Evolutionary conservation across 2,329 filamentous ascomycete species (phyloP), one percentile per base, ranked within the genome.

Genomic region (Phialophora tarda): DNA sequence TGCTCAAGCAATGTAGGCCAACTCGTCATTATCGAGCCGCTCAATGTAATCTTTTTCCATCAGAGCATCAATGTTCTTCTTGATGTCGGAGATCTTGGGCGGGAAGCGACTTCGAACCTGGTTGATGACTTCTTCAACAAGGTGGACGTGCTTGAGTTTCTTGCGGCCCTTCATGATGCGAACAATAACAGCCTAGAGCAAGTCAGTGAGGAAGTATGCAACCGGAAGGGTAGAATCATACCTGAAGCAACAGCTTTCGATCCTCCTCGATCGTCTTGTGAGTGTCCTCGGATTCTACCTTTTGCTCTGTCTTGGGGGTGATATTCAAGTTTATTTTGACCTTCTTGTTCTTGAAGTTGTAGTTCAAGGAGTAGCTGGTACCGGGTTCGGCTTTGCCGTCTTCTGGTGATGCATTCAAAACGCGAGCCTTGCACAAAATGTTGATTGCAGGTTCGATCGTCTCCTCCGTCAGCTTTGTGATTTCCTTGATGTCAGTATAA

Each of bases 201-300:
- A 14, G 57, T 73, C 67, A 73, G 69, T 51, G 68, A 54, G 17
- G 44, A 70, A 81, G 17, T 44, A 7, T 6, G 38, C 6, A 44
- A 21, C 5, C 38, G 50, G 50, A 64, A 71, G 50, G 12, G 21
- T 34, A 21, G 28, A 23, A n/a, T 11, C 89, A 79, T 86, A 97
- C 94, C 89, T 99, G 95, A 77, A 98, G 91, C 66, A 99, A 86
- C 68, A 99, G 84, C 81, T 98, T 98, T 69, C 95, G 88, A 78
- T 99, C 95, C 80, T 99, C 95, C 82, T 99, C 95, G 73, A 99
- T 97, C 2, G 93, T 98, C 87, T 99, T 99, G 84, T 98, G 96
- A 6, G 95, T 99, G 77, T 99, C 95, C 69, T 92, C 93, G 71
- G 93, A 91, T 79, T 99, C 95, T 71, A 95, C 91, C 85, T 97